Percentiles rank a stretch among this genome's conserved stretches.
Conservation (phyloP, 257 asterid genomes). For the Solanum ahanhuiri region DNA sequence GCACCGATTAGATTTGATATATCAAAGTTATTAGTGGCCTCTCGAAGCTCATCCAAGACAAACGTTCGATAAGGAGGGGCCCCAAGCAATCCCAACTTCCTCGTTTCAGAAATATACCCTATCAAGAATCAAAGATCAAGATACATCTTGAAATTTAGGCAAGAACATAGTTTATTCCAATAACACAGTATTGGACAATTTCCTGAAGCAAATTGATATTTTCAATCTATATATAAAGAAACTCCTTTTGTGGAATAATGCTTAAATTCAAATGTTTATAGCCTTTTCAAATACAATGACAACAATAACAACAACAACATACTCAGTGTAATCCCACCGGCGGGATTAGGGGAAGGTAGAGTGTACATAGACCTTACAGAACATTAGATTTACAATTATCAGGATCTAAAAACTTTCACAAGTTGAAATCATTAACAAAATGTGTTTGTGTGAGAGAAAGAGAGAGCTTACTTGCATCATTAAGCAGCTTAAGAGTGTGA, state of each 20-base stretch:
- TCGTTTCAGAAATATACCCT: slow-evolving; percentile 78
- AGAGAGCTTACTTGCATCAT: slow-evolving; percentile 64
- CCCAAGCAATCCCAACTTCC: slow-evolving; percentile 70
- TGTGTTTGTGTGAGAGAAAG: background rate
- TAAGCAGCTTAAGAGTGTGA: slow-evolving; percentile 64
- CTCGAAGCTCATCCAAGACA: slow-evolving; percentile 65
- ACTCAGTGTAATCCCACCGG: background rate
- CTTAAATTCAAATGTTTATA: background rate
- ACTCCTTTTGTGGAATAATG: background rate
- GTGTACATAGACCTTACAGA: background rate
- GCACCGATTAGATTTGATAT: slow-evolving; percentile 38
- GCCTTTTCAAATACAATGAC: background rate
- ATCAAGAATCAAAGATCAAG: slow-evolving; percentile 9
- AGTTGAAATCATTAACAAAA: background rate
- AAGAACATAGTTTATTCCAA: background rate
- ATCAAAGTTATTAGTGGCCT: slow-evolving; percentile 71
- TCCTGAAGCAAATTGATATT: background rate
- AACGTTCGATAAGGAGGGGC: slow-evolving; percentile 61
- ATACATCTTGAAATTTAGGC: background rate
- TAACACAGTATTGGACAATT: background rate
- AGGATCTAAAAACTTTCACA: background rate
- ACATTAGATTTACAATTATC: background rate
- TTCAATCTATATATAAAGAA: background rate
- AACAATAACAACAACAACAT: background rate
- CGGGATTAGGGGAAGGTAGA: background rate